A percentile compares a stretch with the other conserved stretches of the same genome.
Evolutionary conservation across 169 alveolate species (phyloP).

Genomic region (Cryptosporidium sp.): DNA sequence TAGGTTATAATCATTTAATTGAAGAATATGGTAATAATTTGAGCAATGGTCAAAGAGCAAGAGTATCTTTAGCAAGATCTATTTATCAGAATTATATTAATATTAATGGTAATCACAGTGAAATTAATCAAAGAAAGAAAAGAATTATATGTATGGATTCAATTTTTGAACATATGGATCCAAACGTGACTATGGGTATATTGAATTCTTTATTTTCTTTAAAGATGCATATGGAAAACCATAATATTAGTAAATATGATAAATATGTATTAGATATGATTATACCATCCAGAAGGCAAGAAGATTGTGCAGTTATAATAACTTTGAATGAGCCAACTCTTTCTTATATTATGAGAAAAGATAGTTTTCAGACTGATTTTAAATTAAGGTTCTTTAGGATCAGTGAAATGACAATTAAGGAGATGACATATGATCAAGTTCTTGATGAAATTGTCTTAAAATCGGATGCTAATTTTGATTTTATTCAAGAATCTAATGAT

Average conservation of each 20-base stretch:
- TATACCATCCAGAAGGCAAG: constrained; percentile 17
- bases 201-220: constrained; percentile 21
- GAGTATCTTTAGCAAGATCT: constrained; percentile 70
- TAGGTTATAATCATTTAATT: constrained; percentile 25
- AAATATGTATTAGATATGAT: not conserved
- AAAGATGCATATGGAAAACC: not conserved
- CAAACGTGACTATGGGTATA: constrained; percentile 24
- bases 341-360: constrained; percentile 24
- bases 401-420: constrained; percentile 19
- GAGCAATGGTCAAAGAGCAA: constrained; percentile 67
- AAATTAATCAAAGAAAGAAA: not conserved
- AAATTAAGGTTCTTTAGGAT: constrained; percentile 32
- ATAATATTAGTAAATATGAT: not conserved
- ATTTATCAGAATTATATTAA: constrained; percentile 15
- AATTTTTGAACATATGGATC: constrained; percentile 60
- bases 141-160: constrained; percentile 58
- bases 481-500: not conserved
- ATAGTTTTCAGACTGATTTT: not conserved
- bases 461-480: not conserved
- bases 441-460: not conserved
- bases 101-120: not conserved
- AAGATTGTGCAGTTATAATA: constrained; percentile 15
- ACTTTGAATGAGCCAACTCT: constrained; percentile 45
- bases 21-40: constrained; percentile 70
- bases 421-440: not conserved